phyloP scores from a whole-genome alignment of 2,329 filamentous ascomycete genomes.

The Aspergillus hiratsukae region DNA sequence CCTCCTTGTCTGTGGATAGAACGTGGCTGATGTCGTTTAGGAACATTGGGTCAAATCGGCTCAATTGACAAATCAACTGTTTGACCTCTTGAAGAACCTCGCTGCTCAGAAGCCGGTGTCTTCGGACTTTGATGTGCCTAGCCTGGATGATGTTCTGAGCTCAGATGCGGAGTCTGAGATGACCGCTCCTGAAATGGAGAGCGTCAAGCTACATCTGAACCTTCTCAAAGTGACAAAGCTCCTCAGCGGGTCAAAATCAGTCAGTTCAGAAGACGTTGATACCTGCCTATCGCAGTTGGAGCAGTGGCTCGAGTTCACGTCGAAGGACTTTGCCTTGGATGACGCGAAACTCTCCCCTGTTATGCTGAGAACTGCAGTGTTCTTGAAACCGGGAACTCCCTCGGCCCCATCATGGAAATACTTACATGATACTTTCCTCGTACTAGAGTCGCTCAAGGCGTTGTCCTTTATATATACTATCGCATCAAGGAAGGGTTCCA shows the following conservation, averaged over 20 bases:
- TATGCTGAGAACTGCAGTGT: slow-evolving; percentile 22
- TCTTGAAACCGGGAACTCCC: slow-evolving; percentile 19
- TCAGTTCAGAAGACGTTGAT: slow-evolving; percentile 27
- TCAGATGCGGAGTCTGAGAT: slow-evolving; percentile 27
- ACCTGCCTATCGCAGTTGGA: slow-evolving; percentile 25
- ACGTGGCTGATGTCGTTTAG: slow-evolving; percentile 24
- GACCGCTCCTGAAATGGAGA: slow-evolving; percentile 32
- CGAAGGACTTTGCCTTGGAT: slow-evolving; percentile 17
- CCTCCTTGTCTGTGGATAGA: neutral
- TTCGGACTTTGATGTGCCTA: slow-evolving; percentile 23
- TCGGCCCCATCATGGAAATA: slow-evolving; percentile 39
- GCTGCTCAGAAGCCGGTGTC: slow-evolving; percentile 28
- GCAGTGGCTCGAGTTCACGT: slow-evolving; percentile 27
- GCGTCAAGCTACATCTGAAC: slow-evolving; percentile 28
- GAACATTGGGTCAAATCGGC: slow-evolving; percentile 33
- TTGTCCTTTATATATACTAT: slow-evolving; percentile 30
- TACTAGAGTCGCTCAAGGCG: slow-evolving; percentile 41
- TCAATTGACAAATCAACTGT: slow-evolving; percentile 32
- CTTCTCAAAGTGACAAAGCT: slow-evolving; percentile 31
- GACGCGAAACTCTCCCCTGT: slow-evolving; percentile 17
- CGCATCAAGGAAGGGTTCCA: slow-evolving; percentile 29
- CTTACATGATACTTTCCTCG: slow-evolving; percentile 35
- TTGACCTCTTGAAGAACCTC: slow-evolving; percentile 30
- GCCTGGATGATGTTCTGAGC: slow-evolving; percentile 21
- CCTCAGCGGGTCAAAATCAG: slow-evolving; percentile 30